Evolutionary conservation across 345 rosid species (phyloP).

Genomic region (Pugionium dolabratum): DNA sequence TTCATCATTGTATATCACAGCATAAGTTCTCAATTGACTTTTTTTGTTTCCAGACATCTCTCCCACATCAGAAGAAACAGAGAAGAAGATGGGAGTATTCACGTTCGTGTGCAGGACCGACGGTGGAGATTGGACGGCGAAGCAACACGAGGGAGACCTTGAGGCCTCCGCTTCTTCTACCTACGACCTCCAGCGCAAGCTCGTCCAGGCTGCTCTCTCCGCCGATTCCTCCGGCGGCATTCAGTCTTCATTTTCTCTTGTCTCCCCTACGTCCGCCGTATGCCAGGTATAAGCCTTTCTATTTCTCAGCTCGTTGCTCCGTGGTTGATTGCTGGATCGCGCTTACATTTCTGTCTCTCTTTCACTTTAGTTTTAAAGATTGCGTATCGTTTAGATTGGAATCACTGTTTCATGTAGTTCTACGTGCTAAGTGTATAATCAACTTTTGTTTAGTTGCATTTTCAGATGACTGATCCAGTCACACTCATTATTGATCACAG

Average conservation of each 20-base stretch:
- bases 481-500: background rate
- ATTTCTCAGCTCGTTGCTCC: background rate
- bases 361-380: background rate
- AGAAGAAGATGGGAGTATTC: slow-evolving; percentile 52
- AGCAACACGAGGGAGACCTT: slow-evolving; percentile 70
- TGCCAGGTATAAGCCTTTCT: slow-evolving; percentile 54
- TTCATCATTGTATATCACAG: background rate
- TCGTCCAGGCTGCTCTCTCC: slow-evolving; percentile 59
- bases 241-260: slow-evolving; percentile 66
- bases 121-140: slow-evolving; percentile 57
- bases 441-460: background rate
- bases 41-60: background rate
- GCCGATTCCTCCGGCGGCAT: slow-evolving; percentile 65
- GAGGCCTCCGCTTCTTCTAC: slow-evolving; percentile 61
- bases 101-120: slow-evolving; percentile 56
- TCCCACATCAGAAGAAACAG: background rate
- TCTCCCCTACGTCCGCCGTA: slow-evolving; percentile 74
- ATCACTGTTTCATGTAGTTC: too few species aligned
- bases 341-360: background rate
- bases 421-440: too few species aligned
- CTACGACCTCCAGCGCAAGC: slow-evolving; percentile 73
- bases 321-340: slow-evolving; percentile 1
- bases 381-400: background rate
- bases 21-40: background rate
- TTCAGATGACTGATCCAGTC: background rate